Conservation (phyloP, 345 rosid species). For the Anacardium occidentale region DNA sequence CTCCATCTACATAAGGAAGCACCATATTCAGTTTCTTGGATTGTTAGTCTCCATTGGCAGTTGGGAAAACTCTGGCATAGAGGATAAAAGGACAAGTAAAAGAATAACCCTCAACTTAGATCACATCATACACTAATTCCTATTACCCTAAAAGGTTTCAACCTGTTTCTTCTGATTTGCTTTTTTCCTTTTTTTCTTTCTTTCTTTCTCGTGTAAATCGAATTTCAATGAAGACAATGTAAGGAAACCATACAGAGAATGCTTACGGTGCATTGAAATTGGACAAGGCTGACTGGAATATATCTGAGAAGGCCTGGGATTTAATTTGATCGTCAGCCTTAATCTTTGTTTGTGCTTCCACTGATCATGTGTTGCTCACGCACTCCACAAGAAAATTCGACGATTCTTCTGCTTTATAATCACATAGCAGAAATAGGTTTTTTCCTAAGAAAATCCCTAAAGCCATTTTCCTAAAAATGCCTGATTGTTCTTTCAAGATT, state of each 20-base stretch:
- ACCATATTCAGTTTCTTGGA: no score
- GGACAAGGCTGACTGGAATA: slow-evolving; percentile 70
- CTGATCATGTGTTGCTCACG: slow-evolving; percentile 72
- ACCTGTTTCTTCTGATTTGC: neutral
- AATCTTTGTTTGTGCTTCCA: slow-evolving; percentile 68
- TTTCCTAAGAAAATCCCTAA: no score
- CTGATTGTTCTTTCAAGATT: no score
- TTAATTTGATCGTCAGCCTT: slow-evolving; percentile 83
- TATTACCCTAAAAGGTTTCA: no score
- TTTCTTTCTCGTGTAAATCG: neutral
- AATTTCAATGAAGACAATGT: neutral
- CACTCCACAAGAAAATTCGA: slow-evolving; percentile 75
- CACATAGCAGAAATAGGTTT: no score
- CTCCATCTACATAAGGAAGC: no score
- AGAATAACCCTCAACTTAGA: no score
- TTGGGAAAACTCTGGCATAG: no score
- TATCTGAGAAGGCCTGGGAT: slow-evolving; percentile 52
- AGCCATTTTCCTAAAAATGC: no score
- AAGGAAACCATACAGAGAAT: neutral
- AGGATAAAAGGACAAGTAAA: no score
- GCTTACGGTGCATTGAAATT: slow-evolving; percentile 47
- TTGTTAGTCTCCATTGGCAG: no score
- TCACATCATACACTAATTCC: no score
- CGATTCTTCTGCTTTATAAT: slow-evolving; percentile 71
- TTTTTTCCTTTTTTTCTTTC: neutral